phyloP scores from a whole-genome alignment of 2,329 filamentous ascomycete species.

The Diaporthe sp. region DNA sequence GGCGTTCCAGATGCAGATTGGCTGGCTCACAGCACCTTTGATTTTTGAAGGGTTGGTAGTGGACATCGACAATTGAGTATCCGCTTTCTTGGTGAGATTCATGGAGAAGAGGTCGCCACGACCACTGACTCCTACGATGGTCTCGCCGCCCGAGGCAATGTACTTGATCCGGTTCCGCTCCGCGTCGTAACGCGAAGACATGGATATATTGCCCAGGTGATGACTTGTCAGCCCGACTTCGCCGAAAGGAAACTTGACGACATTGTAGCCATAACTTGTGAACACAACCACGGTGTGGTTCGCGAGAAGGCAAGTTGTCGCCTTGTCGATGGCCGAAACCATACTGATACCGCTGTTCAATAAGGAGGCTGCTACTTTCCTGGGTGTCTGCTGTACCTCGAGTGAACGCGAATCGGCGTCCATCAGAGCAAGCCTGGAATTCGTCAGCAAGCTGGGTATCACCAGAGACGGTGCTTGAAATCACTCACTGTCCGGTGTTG shows the following conservation, averaged over 20 bases:
- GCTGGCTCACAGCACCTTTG: slow-evolving; percentile 81
- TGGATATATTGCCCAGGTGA: slow-evolving; percentile 73
- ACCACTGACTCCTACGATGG: slow-evolving; percentile 87
- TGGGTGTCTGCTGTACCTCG: slow-evolving; percentile 83
- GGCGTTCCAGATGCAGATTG: slow-evolving; percentile 89
- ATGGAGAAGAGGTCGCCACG: slow-evolving; percentile 92
- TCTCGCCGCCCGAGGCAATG: slow-evolving; percentile 88
- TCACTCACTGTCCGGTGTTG: slow-evolving; percentile 82
- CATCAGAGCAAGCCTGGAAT: slow-evolving; percentile 78
- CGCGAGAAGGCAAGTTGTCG: slow-evolving; percentile 86
- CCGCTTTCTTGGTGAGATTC: slow-evolving; percentile 77
- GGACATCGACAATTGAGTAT: slow-evolving; percentile 74
- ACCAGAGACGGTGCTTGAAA: not conserved
- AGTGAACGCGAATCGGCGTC: slow-evolving; percentile 95
- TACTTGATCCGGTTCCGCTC: slow-evolving; percentile 78
- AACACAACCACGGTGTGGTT: slow-evolving; percentile 94
- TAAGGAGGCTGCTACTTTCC: slow-evolving; percentile 89
- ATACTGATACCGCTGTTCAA: slow-evolving; percentile 80
- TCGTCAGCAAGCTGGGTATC: not conserved
- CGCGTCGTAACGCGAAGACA: slow-evolving; percentile 75
- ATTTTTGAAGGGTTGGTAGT: slow-evolving; percentile 96
- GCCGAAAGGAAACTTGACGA: slow-evolving; percentile 82
- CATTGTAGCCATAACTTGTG: slow-evolving; percentile 95
- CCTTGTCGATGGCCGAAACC: slow-evolving; percentile 90
- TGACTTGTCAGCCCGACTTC: slow-evolving; percentile 77